These are phyloP conservation scores for Stachybotrys echinatus DNA, from an alignment of 2,329 filamentous ascomycete genomes.

Conservation along the genomic window DNA sequence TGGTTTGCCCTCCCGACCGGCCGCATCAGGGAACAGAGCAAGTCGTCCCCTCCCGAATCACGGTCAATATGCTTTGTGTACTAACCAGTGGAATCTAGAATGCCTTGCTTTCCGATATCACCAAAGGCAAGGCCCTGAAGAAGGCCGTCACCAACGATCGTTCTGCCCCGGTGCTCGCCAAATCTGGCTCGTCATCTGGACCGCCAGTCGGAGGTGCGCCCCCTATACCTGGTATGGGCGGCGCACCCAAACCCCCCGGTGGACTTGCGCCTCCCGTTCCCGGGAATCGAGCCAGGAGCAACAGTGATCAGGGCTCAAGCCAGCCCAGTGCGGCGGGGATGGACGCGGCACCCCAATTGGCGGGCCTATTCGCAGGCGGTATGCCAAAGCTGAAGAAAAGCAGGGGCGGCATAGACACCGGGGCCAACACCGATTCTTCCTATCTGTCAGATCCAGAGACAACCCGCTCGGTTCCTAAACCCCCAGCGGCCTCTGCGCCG, in stretches of 20 bases:
- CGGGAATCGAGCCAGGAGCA: constrained; percentile 69
- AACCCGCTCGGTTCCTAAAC: neutral
- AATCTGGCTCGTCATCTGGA: constrained; percentile 33
- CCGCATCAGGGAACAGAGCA: constrained; percentile 54
- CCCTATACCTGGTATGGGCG: constrained; percentile 61
- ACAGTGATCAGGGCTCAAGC: constrained; percentile 65
- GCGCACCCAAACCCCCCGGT: constrained; percentile 45
- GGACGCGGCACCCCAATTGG: constrained; percentile 72
- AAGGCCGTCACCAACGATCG: constrained; percentile 90
- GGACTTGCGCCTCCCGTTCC: constrained; percentile 69
- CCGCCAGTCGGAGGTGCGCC: constrained; percentile 71
- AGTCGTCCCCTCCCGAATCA: constrained; percentile 16
- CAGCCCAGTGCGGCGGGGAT: constrained; percentile 34
- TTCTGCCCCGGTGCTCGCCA: constrained; percentile 66
- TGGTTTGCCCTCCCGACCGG: constrained; percentile 50
- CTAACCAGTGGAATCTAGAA: constrained; percentile 47
- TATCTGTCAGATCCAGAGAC: constrained; percentile 70
- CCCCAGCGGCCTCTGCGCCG: constrained; percentile 17
- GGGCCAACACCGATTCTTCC: constrained; percentile 52
- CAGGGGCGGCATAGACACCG: constrained; percentile 74
- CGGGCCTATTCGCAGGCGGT: constrained; percentile 82
- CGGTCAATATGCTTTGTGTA: neutral
- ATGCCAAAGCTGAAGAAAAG: constrained; percentile 93
- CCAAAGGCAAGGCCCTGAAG: constrained; percentile 72
- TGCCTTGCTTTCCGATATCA: constrained; percentile 82